These are phyloP conservation scores for Chamaecrista fasciculata DNA, from an alignment of 306 rosid species.

Conservation along the genomic window DNA sequence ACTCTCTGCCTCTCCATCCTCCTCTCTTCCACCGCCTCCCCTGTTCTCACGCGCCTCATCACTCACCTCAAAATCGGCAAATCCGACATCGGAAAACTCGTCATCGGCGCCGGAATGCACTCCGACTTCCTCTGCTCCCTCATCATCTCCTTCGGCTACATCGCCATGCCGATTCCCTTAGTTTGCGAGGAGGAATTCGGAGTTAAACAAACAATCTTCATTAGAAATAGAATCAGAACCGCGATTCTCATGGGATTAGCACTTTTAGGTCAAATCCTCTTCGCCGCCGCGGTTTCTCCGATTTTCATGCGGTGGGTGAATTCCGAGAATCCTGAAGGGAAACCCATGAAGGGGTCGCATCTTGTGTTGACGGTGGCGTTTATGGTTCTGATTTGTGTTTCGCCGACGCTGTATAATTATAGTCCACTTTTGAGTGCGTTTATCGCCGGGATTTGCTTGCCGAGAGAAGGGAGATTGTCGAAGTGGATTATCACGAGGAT, in stretches of 20 bases:
- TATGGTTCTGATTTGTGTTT: slow-evolving; percentile 58
- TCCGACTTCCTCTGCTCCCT: slow-evolving; percentile 70
- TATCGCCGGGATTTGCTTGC: slow-evolving; percentile 76
- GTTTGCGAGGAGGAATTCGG: slow-evolving; percentile 5
- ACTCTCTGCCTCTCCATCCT: slow-evolving; percentile 52
- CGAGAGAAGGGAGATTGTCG: slow-evolving; percentile 79
- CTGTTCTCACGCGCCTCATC: slow-evolving; percentile 72
- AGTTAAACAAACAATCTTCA: no score
- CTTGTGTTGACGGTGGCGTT: slow-evolving; percentile 76
- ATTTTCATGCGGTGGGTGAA: slow-evolving; percentile 77
- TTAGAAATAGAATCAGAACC: neutral
- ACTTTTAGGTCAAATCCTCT: slow-evolving; percentile 43
- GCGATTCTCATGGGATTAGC: slow-evolving; percentile 34
- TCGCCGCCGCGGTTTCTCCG: slow-evolving; percentile 66
- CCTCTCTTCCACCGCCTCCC: slow-evolving; percentile 80
- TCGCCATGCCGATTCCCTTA: slow-evolving; percentile 40
- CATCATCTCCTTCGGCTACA: slow-evolving; percentile 58
- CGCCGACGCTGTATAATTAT: slow-evolving; percentile 55
- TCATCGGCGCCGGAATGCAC: slow-evolving; percentile 83
- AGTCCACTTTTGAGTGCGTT: slow-evolving; percentile 80
- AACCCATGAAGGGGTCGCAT: slow-evolving; percentile 85
- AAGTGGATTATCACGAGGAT: slow-evolving; percentile 76
- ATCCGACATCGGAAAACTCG: slow-evolving; percentile 87
- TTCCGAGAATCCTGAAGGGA: slow-evolving; percentile 92
- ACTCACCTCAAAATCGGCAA: slow-evolving; percentile 73